Percentiles rank a stretch among this genome's conserved stretches.
Evolutionary conservation across 805 yeast species (phyloP).

Genomic region (Komagataella ulmi): DNA sequence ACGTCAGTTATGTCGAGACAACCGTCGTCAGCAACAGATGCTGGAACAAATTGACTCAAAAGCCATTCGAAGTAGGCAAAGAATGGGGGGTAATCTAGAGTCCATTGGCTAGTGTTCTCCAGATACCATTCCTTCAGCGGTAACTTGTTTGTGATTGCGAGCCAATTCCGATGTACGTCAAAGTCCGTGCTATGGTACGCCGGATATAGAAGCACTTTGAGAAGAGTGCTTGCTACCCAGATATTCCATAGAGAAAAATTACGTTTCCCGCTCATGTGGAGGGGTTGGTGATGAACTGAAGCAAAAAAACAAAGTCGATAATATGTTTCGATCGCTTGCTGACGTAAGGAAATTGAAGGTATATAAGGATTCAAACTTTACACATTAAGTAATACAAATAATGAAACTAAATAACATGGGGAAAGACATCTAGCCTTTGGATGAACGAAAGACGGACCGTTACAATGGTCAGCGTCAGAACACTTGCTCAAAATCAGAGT

Average conservation of each 20-base stretch:
- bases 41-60: conserved; percentile 60
- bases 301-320: background rate
- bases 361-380: background rate
- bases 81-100: conserved; percentile 94
- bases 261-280: background rate
- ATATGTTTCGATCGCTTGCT: background rate
- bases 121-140: conserved; percentile 77
- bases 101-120: conserved; percentile 77
- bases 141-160: conserved; percentile 70
- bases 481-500: background rate
- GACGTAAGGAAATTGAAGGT: background rate
- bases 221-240: conserved; percentile 47
- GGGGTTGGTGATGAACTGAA: background rate
- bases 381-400: background rate
- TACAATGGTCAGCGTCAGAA: background rate
- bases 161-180: conserved; percentile 96
- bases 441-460: background rate
- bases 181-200: conserved; percentile 93
- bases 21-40: conserved; percentile 52
- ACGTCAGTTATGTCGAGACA: conserved; percentile 42
- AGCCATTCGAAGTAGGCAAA: conserved; percentile 92
- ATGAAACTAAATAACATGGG: background rate
- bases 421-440: too few species aligned
- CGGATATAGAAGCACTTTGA: conserved; percentile 52
- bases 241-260: conserved; percentile 49